These are phyloP conservation scores for Copromyces sp. DNA, from an alignment of 495 filamentous ascomycete genomes.

Conservation along the genomic window DNA sequence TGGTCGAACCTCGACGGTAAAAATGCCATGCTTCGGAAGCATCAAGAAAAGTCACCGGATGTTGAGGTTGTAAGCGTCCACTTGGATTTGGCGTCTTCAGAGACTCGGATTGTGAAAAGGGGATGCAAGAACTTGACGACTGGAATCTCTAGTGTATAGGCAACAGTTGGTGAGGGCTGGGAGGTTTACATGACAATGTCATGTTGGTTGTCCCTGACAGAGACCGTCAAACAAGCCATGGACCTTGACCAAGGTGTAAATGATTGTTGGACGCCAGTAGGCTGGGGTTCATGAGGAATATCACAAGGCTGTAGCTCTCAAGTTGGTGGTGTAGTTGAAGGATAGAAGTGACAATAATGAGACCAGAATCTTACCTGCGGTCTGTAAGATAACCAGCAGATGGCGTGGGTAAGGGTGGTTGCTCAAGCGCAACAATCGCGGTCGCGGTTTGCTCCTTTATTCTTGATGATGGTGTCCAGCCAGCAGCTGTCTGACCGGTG, in stretches of 20 bases:
- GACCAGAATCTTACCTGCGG: neutral
- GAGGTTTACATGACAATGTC: neutral
- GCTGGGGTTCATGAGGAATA: neutral
- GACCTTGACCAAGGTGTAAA: too few relatives aligned
- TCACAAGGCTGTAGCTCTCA: neutral
- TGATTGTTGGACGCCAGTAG: neutral
- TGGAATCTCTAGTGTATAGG: too few relatives aligned
- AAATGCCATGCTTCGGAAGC: neutral
- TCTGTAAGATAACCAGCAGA: neutral
- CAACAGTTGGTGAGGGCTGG: neutral
- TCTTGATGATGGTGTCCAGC: neutral
- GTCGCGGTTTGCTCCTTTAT: neutral
- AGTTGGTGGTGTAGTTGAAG: neutral
- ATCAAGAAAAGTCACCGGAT: neutral
- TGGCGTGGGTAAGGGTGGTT: neutral
- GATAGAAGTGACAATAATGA: neutral
- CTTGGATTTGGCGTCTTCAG: neutral
- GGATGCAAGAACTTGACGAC: neutral
- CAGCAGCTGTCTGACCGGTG: neutral
- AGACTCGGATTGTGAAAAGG: neutral
- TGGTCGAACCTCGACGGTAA: neutral
- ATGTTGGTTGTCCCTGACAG: neutral
- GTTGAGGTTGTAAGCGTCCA: neutral
- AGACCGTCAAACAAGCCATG: too few relatives aligned
- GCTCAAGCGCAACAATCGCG: neutral